phyloP scores from a whole-genome alignment of 2,329 filamentous ascomycete genomes.

The Golovinomyces cichoracearum region DNA sequence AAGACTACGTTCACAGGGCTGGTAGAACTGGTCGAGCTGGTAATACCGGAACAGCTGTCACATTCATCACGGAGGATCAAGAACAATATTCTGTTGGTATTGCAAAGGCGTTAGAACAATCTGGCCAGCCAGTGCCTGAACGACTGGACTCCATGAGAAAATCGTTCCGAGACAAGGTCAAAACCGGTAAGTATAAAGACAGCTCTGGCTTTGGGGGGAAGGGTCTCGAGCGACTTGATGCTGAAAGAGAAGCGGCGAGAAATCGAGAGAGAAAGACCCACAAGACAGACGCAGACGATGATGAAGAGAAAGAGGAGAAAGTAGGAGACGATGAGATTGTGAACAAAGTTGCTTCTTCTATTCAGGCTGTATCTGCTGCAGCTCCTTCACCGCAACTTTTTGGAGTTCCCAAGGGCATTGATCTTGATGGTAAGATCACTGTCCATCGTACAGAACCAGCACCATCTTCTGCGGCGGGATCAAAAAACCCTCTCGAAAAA shows the following conservation, averaged over 20 bases:
- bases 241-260: constrained; percentile 67
- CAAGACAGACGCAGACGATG: constrained; percentile 63
- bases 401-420: constrained; percentile 28
- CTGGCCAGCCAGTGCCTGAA: constrained; percentile 59
- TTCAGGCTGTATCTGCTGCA: constrained; percentile 29
- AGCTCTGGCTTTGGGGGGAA: constrained; percentile 83
- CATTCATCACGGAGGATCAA: constrained; percentile 75
- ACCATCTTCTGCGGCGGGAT: constrained; percentile 15
- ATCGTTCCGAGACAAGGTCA: constrained; percentile 68
- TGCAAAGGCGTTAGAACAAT: constrained; percentile 65
- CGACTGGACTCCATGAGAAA: constrained; percentile 37
- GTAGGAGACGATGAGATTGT: constrained; percentile 42
- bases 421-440: constrained; percentile 42
- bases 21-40: constrained; percentile 85
- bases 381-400: constrained; percentile 14
- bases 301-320: constrained; percentile 50
- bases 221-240: constrained; percentile 72
- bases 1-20: constrained; percentile 88
- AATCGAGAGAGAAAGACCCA: constrained; percentile 69
- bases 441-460: constrained; percentile 42
- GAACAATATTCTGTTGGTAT: constrained; percentile 75
- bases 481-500: constrained; percentile 51
- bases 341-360: constrained; percentile 38
- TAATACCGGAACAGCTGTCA: constrained; percentile 82
- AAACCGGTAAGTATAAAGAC: constrained; percentile 72